Evolutionary conservation across 257 asterid species (phyloP), one percentile per base, ranked within the genome.

Genomic region (Coffea canephora): DNA sequence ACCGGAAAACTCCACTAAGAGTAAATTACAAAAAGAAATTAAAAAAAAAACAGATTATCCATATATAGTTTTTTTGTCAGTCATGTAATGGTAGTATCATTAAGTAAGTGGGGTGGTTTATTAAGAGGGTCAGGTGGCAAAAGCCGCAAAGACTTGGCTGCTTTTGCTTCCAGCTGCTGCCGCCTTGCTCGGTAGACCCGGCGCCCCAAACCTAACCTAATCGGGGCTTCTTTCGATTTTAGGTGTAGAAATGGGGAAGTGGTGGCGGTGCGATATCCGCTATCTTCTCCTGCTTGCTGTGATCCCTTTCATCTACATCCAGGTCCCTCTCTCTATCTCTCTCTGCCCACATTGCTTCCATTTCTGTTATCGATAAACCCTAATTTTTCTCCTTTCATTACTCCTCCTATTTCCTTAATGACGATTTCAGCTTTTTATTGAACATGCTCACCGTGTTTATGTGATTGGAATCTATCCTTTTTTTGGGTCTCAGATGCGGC

Each of bases 261-360:
- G 91, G 88, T 78, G 89, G 87, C 79, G 76, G 45, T 91, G 90
- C 85, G 93, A 92, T 85, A 89, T 86, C 74, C 93, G 97, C 64
- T 94, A 86, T 87, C 90, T 94, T 79, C 92, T 94, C 83, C 87
- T 94, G 83, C 2, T 90, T 54, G 88, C 90, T 74, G 94, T 87
- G 68, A 68, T 94, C 64, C 95, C 97, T 23, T 94, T 94, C 91
- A 84, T 94, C 82, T 94, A 91, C 91, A 85, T 91, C 74, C 98
- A 94, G 98, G 98, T 93, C 16, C 14, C 39, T 14, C 6, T 14
- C 64, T 55, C 62, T 15, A 19, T 6, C 61, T 16, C 64, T 18
- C 62, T 18, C 23, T 55, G 21, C 39, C 14, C 49, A 23, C 67
- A 34, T 8, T 39, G 27, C 45, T 61, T 18, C 45, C 19, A 8